Evolutionary conservation across 2,329 filamentous ascomycete species (phyloP).

Genomic region (Trichoderma cornu-damae): DNA sequence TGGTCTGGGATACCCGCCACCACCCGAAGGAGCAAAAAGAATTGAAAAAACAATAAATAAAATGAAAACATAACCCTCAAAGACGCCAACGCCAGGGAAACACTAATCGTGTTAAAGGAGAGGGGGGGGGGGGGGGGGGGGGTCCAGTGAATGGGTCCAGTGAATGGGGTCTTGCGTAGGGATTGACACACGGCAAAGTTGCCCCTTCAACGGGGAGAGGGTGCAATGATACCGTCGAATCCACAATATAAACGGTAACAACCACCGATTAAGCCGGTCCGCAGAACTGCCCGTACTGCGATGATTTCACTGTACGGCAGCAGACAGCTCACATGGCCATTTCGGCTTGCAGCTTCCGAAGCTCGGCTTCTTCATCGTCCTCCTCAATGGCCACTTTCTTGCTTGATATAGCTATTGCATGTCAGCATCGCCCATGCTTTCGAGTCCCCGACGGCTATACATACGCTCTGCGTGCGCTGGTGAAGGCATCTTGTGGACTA

Average conservation of each 20-base stretch:
- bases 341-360: constrained; percentile 88
- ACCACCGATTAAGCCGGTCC: not conserved
- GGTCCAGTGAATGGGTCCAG: not conserved
- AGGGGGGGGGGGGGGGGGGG: not conserved
- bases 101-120: constrained; percentile 22
- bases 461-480: constrained; percentile 71
- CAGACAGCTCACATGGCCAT: constrained; percentile 76
- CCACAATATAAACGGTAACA: not conserved
- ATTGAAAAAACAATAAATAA: too few species aligned
- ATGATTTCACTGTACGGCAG: not conserved
- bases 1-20: not conserved
- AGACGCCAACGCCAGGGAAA: constrained; percentile 32
- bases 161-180: not conserved
- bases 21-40: not conserved
- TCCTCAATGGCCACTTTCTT: constrained; percentile 55
- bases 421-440: constrained; percentile 10
- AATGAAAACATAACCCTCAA: constrained; percentile 12
- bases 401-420: constrained; percentile 29
- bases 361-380: constrained; percentile 93
- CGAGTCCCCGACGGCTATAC: constrained; percentile 33
- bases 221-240: not conserved
- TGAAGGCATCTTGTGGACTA: constrained; percentile 69
- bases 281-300: not conserved
- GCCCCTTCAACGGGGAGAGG: not conserved
- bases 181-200: not conserved